These are phyloP conservation scores for Ascoidea rubescens DNA, from an alignment of 805 yeast genomes.

Conservation along the genomic window DNA sequence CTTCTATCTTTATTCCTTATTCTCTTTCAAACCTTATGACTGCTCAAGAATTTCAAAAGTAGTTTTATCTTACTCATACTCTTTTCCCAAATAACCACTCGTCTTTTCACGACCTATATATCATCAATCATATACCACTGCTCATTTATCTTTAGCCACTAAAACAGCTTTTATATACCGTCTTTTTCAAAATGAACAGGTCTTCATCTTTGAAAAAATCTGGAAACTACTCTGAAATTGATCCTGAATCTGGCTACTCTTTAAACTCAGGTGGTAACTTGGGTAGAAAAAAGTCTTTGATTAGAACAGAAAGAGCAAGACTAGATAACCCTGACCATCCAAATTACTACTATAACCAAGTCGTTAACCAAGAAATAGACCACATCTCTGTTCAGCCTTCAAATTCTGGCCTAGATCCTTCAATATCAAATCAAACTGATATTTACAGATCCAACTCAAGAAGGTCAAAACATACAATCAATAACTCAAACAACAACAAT, in stretches of 20 bases:
- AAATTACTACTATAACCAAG: constrained; percentile 63
- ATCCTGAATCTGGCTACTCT: constrained; percentile 5
- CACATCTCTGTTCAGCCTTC: constrained; percentile 56
- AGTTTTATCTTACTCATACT: too few relatives aligned
- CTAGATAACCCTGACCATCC: constrained; percentile 55
- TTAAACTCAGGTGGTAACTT: constrained; percentile 15
- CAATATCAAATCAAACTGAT: constrained; percentile 6
- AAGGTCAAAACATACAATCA: background rate
- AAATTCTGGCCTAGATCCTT: constrained; percentile 1
- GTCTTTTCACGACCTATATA: too few relatives aligned
- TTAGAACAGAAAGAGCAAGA: constrained; percentile 73
- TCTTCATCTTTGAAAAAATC: background rate
- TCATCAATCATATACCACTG: too few relatives aligned
- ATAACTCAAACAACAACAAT: background rate
- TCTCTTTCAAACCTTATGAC: too few relatives aligned
- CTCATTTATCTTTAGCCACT: too few relatives aligned
- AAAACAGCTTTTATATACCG: too few relatives aligned
- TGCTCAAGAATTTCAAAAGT: too few relatives aligned
- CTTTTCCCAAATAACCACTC: too few relatives aligned
- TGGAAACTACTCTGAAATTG: background rate
- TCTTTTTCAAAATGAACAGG: background rate
- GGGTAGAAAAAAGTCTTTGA: constrained; percentile 52
- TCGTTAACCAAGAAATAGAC: constrained; percentile 49
- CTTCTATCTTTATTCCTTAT: too few relatives aligned
- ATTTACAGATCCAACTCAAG: background rate